Evolutionary conservation across 345 rosid species (phyloP).

Genomic region (Microcos paniculata): DNA sequence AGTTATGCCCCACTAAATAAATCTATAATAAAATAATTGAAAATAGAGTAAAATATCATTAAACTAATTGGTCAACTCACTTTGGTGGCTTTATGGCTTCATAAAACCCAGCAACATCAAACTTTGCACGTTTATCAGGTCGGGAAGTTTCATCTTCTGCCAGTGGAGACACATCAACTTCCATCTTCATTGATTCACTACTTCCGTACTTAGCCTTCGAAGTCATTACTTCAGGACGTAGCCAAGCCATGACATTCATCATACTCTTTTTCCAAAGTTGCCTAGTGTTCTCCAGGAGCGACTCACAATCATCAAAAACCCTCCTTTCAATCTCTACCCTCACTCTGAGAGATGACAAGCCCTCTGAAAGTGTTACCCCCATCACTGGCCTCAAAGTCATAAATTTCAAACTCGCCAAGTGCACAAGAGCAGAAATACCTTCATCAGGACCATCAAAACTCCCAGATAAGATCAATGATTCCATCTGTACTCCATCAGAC

Average conservation of each 20-base stretch:
- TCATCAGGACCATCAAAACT: constrained; percentile 85
- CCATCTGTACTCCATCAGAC: constrained; percentile 32
- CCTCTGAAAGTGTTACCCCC: constrained; percentile 32
- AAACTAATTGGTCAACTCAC: constrained; percentile 43
- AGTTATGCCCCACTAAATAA: constrained; percentile 5
- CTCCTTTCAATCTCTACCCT: constrained; percentile 75
- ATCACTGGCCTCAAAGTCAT: constrained; percentile 63
- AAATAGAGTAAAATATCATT: background rate
- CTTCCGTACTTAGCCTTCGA: constrained; percentile 74
- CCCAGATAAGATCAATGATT: constrained; percentile 56
- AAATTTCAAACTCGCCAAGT: constrained; percentile 65
- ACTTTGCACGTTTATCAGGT: constrained; percentile 42
- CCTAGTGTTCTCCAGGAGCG: constrained; percentile 63
- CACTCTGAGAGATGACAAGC: constrained; percentile 51
- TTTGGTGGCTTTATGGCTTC: constrained; percentile 95
- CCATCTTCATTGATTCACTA: constrained; percentile 29
- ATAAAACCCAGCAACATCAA: constrained; percentile 82
- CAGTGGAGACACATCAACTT: constrained; percentile 24
- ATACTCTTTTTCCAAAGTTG: constrained; percentile 88
- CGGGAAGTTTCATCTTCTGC: constrained; percentile 28
- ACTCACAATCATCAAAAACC: constrained; percentile 74
- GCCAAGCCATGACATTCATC: constrained; percentile 89
- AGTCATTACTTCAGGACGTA: constrained; percentile 85
- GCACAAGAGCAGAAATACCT: constrained; percentile 78
- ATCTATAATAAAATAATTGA: background rate